Base-by-base conservation (phyloP, 306 rosid species). In the Trifolium fragiferum region DNA sequence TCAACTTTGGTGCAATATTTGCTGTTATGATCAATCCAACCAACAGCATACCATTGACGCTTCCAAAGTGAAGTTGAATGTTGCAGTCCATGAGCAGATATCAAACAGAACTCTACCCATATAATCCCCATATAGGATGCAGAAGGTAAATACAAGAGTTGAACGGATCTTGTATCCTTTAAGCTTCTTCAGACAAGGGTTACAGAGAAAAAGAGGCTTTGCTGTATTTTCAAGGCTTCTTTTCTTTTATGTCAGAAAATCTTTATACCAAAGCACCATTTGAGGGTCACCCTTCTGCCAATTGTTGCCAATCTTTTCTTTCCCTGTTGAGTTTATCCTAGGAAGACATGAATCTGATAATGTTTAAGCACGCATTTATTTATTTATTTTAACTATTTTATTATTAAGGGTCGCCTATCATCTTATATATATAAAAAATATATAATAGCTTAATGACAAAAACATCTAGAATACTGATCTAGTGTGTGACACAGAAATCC, bases 41-140 rank as follows among this genome's bases (percentile, higher is more conserved):
- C 96, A 44, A 92, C 96, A 6, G 91, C 98, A 64, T 76, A 88
- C 96, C 94, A 92, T 49, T 88, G 98, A 66, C 88, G 94, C 84
- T 86, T 92, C 92, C 90, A 88, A 11, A 90, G 78, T 53, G 90
- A 80, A 9, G 86, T 79, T 11, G 94, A 80, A 55, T 80, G 90
- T 67, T 84, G 81, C 10, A 92, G 86, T 62, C 88, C 94, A 8
- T 92, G 82, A 23, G 98, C 96, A 53, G 98, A 90, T 74, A 88
- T 81, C 83, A 92, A 74, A 85, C 89, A 84, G 37, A 89, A 86
- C 80, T 90, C 98, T 10, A 92, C 82, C 94, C 90, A 89, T 78
- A 76, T 80, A 72, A 82, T 89, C 57, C 90, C 94, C 98, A 92
- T 90, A 16, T 69, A 66, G 21, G n/a, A 35, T 6, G 12, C 70